phyloP scores from a whole-genome alignment of 1,139 yeast genomes.

The Geotrichum klebahnii region DNA sequence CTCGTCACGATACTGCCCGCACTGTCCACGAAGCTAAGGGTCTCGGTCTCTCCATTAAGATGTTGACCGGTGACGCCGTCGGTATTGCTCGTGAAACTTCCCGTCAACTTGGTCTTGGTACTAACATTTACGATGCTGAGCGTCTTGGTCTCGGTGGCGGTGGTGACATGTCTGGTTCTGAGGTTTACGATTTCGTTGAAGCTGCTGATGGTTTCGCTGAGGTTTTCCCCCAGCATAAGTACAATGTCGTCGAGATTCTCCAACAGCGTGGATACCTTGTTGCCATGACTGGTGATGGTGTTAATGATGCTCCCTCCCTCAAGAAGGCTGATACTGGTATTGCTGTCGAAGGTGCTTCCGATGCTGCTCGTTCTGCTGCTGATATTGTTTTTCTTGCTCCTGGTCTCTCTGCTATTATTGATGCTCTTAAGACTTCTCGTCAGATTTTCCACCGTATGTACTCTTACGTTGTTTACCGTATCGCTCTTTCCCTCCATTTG shows the following conservation, averaged over 20 bases:
- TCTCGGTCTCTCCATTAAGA: slow-evolving; percentile 63
- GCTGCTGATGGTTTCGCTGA: slow-evolving; percentile 79
- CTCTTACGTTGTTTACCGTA: slow-evolving; percentile 76
- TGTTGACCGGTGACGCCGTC: slow-evolving; percentile 74
- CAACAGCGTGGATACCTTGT: slow-evolving; percentile 74
- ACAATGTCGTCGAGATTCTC: slow-evolving; percentile 71
- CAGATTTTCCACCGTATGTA: slow-evolving; percentile 82
- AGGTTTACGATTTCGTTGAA: slow-evolving; percentile 72
- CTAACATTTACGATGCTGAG: slow-evolving; percentile 69
- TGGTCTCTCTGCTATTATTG: slow-evolving; percentile 73
- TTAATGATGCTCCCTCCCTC: slow-evolving; percentile 73
- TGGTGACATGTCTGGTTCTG: slow-evolving; percentile 71
- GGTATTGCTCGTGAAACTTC: slow-evolving; percentile 72
- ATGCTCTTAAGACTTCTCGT: slow-evolving; percentile 71
- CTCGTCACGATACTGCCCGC: slow-evolving; percentile 68
- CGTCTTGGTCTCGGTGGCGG: slow-evolving; percentile 68
- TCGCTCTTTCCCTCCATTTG: slow-evolving; percentile 68
- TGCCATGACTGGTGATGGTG: slow-evolving; percentile 84
- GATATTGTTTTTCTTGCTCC: slow-evolving; percentile 77
- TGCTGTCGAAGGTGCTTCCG: slow-evolving; percentile 79
- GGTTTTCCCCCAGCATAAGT: slow-evolving; percentile 79
- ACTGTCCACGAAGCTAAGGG: slow-evolving; percentile 63
- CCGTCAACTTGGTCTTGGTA: slow-evolving; percentile 66
- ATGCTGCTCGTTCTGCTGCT: slow-evolving; percentile 77
- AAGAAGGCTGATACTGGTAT: slow-evolving; percentile 80